These are phyloP conservation scores for Talaromyces stipitatus DNA, from an alignment of 495 filamentous ascomycete species.

Conservation along the genomic window DNA sequence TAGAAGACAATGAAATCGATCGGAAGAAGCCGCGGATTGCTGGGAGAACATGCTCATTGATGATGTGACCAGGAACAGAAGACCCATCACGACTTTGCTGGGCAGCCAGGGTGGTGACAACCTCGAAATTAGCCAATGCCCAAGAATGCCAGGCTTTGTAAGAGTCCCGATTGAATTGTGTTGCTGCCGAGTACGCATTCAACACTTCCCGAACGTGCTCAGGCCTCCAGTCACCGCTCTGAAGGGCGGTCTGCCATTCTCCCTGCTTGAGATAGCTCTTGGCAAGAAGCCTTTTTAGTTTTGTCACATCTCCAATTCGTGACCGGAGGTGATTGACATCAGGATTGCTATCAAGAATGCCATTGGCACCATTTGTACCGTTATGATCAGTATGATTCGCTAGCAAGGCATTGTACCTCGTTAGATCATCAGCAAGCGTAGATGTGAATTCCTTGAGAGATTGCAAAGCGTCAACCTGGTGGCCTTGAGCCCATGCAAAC, in stretches of 20 bases:
- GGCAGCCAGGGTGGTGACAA: conserved; percentile 71
- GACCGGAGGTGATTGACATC: conserved; percentile 31
- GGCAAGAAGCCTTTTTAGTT: conserved; percentile 67
- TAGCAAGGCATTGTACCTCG: conserved; percentile 48
- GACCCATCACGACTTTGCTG: conserved; percentile 49
- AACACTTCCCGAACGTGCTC: conserved; percentile 64
- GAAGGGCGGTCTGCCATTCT: conserved; percentile 81
- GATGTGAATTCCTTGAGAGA: conserved; percentile 76
- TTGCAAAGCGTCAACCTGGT: conserved; percentile 64
- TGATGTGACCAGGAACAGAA: conserved; percentile 50
- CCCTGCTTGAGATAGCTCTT: conserved; percentile 94
- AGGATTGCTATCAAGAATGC: conserved; percentile 41
- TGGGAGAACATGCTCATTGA: conserved; percentile 85
- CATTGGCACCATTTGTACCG: conserved; percentile 53
- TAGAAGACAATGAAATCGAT: conserved; percentile 83
- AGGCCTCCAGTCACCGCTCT: conserved; percentile 79
- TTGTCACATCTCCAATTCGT: conserved; percentile 34
- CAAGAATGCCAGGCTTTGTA: conserved; percentile 99
- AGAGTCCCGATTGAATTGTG: conserved; percentile 83
- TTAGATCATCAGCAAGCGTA: conserved; percentile 67
- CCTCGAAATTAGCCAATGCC: conserved; percentile 98
- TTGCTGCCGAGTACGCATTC: conserved; percentile 79
- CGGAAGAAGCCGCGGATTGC: conserved; percentile 92
- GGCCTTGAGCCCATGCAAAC: conserved; percentile 79
- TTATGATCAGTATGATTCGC: conserved; percentile 35